Evolutionary conservation across 805 yeast genomes (phyloP).

Genomic region (Danielia reshetovae): DNA sequence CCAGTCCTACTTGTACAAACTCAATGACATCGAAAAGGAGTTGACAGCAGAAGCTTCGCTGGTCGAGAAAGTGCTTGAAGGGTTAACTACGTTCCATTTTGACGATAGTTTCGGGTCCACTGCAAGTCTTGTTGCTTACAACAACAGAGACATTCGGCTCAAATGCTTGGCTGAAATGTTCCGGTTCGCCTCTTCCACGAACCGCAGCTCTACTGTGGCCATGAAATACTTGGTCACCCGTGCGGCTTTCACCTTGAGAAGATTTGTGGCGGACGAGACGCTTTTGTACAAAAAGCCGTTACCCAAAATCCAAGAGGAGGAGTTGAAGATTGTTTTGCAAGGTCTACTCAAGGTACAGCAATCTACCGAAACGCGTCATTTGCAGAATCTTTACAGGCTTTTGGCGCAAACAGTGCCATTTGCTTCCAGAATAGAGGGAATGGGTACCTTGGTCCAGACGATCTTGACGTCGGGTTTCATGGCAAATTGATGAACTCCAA

Average conservation of each 20-base stretch:
- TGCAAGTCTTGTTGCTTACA: conserved; percentile 38
- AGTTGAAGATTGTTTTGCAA: conserved; percentile 44
- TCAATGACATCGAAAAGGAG: conserved; percentile 48
- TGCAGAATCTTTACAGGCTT: conserved; percentile 8
- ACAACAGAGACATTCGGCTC: conserved; percentile 48
- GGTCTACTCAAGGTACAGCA: conserved; percentile 32
- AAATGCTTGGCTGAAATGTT: conserved; percentile 52
- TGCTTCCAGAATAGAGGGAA: conserved; percentile 7
- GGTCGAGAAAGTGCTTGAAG: conserved; percentile 29
- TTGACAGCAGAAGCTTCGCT: conserved; percentile 25
- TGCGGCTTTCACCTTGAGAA: conserved; percentile 55
- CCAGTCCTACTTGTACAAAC: conserved; percentile 56
- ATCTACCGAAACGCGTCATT: background rate
- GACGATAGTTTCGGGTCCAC: conserved; percentile 63
- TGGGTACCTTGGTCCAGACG: conserved; percentile 6
- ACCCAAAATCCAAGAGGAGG: conserved; percentile 60
- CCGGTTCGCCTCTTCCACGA: conserved; percentile 29
- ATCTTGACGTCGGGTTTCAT: too few species aligned
- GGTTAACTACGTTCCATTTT: conserved; percentile 31
- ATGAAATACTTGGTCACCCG: conserved; percentile 49
- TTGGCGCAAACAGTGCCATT: conserved; percentile 11
- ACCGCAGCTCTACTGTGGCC: conserved; percentile 9
- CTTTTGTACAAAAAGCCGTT: conserved; percentile 62
- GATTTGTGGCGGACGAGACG: conserved; percentile 59
- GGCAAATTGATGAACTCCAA: too few species aligned